phyloP scores from a whole-genome alignment of 192 early-diverging fungal genomes.

The Coemansia guatemalensis region DNA sequence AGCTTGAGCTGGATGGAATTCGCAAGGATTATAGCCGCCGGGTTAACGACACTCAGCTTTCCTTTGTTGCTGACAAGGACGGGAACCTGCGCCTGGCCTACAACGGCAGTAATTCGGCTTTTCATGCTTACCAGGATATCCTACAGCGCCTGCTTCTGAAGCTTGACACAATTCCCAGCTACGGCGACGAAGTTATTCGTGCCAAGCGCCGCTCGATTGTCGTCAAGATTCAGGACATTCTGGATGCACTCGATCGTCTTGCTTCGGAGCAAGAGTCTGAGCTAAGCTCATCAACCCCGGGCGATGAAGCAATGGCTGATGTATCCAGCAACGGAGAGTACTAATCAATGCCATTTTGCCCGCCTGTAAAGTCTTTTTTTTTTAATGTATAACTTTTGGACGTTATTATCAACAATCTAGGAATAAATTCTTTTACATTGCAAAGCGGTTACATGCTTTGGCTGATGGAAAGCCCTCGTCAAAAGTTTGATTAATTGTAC shows the following conservation, averaged over 20 bases:
- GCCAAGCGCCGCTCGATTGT: slow-evolving; percentile 30
- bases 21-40: slow-evolving; percentile 38
- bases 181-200: slow-evolving; percentile 22
- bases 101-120: slow-evolving; percentile 28
- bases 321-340: slow-evolving; percentile 32
- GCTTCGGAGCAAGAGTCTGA: slow-evolving; percentile 40
- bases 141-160: slow-evolving; percentile 26
- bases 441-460: too few relatives aligned
- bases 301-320: slow-evolving; percentile 15
- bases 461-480: too few relatives aligned
- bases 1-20: slow-evolving; percentile 29
- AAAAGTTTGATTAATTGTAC: too few relatives aligned
- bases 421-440: background rate
- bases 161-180: slow-evolving; percentile 33
- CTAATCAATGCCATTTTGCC: background rate
- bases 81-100: slow-evolving; percentile 38
- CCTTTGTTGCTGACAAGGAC: slow-evolving; percentile 45
- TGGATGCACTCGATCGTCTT: slow-evolving; percentile 41
- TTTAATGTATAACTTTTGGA: slow-evolving; percentile 3
- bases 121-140: slow-evolving; percentile 42
- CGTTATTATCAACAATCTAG: background rate
- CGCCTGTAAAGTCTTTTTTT: background rate
- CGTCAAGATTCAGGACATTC: slow-evolving; percentile 36
- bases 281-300: slow-evolving; percentile 9
- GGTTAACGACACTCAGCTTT: slow-evolving; percentile 40